These are phyloP conservation scores for Plantago major DNA, from an alignment of 257 asterid species.

Conservation along the genomic window DNA sequence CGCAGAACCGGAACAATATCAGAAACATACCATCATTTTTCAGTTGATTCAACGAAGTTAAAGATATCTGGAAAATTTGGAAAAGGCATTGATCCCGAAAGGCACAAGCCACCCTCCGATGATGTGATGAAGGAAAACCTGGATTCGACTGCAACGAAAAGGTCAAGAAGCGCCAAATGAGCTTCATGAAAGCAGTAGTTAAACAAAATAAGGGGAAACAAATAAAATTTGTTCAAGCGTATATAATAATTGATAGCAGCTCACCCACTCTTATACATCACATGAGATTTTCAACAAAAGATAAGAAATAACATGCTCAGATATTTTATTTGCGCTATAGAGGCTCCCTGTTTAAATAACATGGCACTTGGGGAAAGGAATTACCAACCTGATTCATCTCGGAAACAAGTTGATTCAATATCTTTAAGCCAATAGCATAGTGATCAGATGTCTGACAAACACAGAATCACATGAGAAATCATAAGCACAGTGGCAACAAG, in stretches of 20 bases:
- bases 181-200: conserved; percentile 21
- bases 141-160: conserved; percentile 66
- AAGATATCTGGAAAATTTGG: conserved; percentile 90
- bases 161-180: conserved; percentile 24
- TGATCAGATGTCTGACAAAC: conserved; percentile 80
- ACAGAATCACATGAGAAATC: conserved; percentile 25
- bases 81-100: conserved; percentile 87
- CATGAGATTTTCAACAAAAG: conserved; percentile 11
- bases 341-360: conserved; percentile 12
- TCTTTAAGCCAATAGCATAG: conserved; percentile 88
- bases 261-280: neutral
- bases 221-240: conserved; percentile 16
- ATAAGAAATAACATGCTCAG: neutral
- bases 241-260: conserved; percentile 13
- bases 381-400: conserved; percentile 93
- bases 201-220: conserved; percentile 12
- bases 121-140: conserved; percentile 89
- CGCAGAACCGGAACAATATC: conserved; percentile 10
- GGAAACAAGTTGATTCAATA: conserved; percentile 87
- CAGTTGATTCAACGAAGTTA: conserved; percentile 77
- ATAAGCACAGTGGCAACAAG: conserved; percentile 22
- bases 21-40: conserved; percentile 73
- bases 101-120: conserved; percentile 90
- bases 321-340: conserved; percentile 4
- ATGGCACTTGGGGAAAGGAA: conserved; percentile 13